Percentiles rank a stretch among this genome's conserved stretches.
These are phyloP conservation scores for Pythium biforme DNA, from an alignment of 352 stramenopile genomes.

Conservation along the genomic window DNA sequence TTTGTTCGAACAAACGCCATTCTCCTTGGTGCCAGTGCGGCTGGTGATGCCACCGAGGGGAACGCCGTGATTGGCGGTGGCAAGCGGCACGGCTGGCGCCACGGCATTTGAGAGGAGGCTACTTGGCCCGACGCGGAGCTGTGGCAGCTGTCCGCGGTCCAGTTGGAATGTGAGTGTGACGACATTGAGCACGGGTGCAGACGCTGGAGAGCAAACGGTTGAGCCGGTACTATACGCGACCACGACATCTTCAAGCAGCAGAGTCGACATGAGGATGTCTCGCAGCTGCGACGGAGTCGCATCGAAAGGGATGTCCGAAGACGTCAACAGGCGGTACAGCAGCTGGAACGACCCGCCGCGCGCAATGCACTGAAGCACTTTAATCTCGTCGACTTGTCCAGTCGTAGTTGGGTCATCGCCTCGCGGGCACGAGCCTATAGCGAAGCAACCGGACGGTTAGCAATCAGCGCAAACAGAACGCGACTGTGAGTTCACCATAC, in stretches of 20 bases:
- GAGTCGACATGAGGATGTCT: constrained; percentile 42
- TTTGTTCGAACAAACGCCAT: constrained; percentile 83
- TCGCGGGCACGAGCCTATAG: constrained; percentile 71
- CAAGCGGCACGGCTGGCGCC: constrained; percentile 21
- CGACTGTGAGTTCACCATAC: constrained; percentile 29
- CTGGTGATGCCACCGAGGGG: constrained; percentile 37
- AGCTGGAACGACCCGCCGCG: constrained; percentile 59
- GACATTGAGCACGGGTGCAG: constrained; percentile 35
- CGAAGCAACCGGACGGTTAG: not conserved
- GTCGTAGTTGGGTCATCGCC: constrained; percentile 85
- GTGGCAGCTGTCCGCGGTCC: constrained; percentile 48
- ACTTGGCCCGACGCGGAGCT: constrained; percentile 34
- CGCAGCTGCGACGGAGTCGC: constrained; percentile 40
- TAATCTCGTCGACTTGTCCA: constrained; percentile 81
- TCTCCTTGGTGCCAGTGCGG: constrained; percentile 87
- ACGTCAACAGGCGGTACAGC: constrained; percentile 48
- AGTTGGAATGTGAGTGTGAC: constrained; percentile 57
- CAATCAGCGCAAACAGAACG: not conserved
- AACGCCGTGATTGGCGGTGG: constrained; percentile 40
- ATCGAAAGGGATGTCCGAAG: constrained; percentile 63
- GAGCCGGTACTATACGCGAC: constrained; percentile 45
- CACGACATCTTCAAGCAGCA: constrained; percentile 49
- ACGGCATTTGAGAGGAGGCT: constrained; percentile 21
- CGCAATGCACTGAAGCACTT: constrained; percentile 68
- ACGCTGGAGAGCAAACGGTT: constrained; percentile 36